A percentile compares a stretch with the other conserved stretches of the same genome.
These are phyloP conservation scores for Apiotrichum sp. DNA, from an alignment of 1,284 basidiomycete species.

Conservation along the genomic window DNA sequence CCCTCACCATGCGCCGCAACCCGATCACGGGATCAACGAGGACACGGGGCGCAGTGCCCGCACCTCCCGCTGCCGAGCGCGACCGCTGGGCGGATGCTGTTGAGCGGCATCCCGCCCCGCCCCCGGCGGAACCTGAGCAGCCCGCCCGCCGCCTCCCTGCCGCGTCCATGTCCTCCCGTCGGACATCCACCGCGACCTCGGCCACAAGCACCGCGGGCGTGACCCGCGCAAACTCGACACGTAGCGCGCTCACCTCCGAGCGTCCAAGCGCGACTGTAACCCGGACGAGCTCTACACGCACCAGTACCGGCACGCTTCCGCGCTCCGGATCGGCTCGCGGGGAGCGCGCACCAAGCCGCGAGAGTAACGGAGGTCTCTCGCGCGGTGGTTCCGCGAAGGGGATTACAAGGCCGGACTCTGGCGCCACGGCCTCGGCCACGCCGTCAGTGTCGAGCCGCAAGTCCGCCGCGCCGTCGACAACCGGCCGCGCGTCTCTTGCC, in stretches of 20 bases:
- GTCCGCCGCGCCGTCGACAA: too few species aligned
- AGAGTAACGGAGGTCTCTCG: background rate
- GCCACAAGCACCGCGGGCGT: background rate
- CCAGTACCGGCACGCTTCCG: background rate
- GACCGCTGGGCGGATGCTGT: slow-evolving; percentile 16
- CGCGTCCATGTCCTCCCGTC: background rate
- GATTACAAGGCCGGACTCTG: background rate
- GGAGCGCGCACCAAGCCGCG: background rate
- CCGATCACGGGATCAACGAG: background rate
- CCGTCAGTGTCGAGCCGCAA: background rate
- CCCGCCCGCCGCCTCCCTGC: background rate
- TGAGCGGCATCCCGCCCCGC: slow-evolving; percentile 3
- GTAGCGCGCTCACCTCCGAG: background rate
- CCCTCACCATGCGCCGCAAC: slow-evolving; percentile 8
- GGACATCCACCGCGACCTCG: background rate
- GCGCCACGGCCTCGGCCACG: background rate
- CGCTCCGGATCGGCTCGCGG: background rate
- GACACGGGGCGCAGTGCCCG: background rate
- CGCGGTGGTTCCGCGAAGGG: background rate
- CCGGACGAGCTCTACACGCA: background rate
- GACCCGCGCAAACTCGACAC: background rate
- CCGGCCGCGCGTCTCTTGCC: too few species aligned
- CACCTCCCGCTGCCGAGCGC: background rate
- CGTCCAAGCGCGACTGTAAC: background rate
- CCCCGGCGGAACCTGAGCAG: background rate